Percentiles rank a stretch among this genome's conserved stretches.
These are phyloP conservation scores for Penicillium sp. DNA, from an alignment of 2,329 filamentous ascomycete genomes.

Conservation along the genomic window DNA sequence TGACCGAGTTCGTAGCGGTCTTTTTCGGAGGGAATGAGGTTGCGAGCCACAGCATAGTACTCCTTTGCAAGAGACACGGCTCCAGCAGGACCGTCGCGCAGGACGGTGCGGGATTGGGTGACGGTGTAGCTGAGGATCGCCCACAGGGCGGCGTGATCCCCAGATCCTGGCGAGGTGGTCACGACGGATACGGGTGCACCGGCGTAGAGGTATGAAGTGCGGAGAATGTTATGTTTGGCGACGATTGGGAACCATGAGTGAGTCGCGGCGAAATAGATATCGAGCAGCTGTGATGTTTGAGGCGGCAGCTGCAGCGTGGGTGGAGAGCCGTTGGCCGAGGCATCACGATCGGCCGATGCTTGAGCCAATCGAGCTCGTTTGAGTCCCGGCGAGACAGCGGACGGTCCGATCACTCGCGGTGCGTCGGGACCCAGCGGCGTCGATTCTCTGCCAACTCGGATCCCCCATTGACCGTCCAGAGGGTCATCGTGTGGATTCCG, in stretches of 20 bases:
- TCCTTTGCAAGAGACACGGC: slow-evolving; percentile 29
- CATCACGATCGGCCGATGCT: slow-evolving; percentile 11
- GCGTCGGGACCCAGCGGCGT: slow-evolving; percentile 29
- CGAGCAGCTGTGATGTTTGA: slow-evolving; percentile 53
- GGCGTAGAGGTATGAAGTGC: slow-evolving; percentile 56
- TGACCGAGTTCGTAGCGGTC: slow-evolving; percentile 43
- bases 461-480: slow-evolving; percentile 29
- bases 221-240: slow-evolving; percentile 57
- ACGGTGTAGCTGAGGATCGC: slow-evolving; percentile 45
- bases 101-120: slow-evolving; percentile 28
- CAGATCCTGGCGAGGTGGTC: slow-evolving; percentile 33
- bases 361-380: slow-evolving; percentile 32
- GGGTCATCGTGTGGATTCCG: slow-evolving; percentile 31
- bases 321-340: slow-evolving; percentile 5
- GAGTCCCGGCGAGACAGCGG: slow-evolving; percentile 16
- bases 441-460: slow-evolving; percentile 30
- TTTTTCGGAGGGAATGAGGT: slow-evolving; percentile 40
- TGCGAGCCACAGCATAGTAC: slow-evolving; percentile 37
- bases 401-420: slow-evolving; percentile 32
- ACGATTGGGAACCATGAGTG: slow-evolving; percentile 61
- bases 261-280: slow-evolving; percentile 58
- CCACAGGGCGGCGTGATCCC: slow-evolving; percentile 45
- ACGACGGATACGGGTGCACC: slow-evolving; percentile 38
- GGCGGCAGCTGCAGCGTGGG: slow-evolving; percentile 43
- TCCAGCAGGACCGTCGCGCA: slow-evolving; percentile 16